phyloP scores from a whole-genome alignment of 2,329 filamentous ascomycete genomes.

The Sphaerulina vaccinii region DNA sequence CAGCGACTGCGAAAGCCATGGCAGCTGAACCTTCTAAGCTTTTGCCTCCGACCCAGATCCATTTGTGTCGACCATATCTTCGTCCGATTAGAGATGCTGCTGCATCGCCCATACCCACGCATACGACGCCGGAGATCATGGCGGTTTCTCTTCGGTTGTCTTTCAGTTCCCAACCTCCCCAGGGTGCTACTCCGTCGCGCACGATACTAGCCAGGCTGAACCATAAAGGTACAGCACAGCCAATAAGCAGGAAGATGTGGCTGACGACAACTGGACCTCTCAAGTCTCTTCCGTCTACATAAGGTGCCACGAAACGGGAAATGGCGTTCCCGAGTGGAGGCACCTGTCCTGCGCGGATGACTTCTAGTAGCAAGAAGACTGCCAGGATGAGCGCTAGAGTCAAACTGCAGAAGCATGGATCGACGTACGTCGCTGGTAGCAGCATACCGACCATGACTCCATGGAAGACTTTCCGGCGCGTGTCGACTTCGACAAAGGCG shows the following conservation, averaged over 20 bases:
- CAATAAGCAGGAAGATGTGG: constrained; percentile 92
- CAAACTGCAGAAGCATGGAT: constrained; percentile 78
- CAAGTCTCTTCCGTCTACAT: constrained; percentile 90
- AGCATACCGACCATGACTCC: constrained; percentile 98
- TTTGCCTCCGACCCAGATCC: constrained; percentile 96
- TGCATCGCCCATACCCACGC: constrained; percentile 92
- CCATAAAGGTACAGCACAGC: constrained; percentile 94
- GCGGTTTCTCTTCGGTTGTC: constrained; percentile 65
- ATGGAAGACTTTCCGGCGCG: constrained; percentile 93
- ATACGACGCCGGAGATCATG: constrained; percentile 90
- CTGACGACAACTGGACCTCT: constrained; percentile 92
- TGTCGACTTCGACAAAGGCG: constrained; percentile 87
- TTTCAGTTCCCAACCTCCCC: constrained; percentile 70
- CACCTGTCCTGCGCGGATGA: constrained; percentile 85
- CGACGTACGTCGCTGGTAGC: constrained; percentile 79
- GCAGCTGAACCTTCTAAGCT: constrained; percentile 83
- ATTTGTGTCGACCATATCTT: constrained; percentile 82
- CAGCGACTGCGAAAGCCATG: constrained; percentile 75
- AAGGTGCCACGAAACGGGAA: constrained; percentile 83
- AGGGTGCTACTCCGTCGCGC: constrained; percentile 55
- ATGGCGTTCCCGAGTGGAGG: constrained; percentile 85
- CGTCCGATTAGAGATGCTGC: constrained; percentile 87
- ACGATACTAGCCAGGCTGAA: constrained; percentile 71
- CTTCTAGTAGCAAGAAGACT: constrained; percentile 82
- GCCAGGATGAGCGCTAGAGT: constrained; percentile 77